Conservation (phyloP, 2,329 filamentous ascomycete species). For the Claviceps paspali region DNA sequence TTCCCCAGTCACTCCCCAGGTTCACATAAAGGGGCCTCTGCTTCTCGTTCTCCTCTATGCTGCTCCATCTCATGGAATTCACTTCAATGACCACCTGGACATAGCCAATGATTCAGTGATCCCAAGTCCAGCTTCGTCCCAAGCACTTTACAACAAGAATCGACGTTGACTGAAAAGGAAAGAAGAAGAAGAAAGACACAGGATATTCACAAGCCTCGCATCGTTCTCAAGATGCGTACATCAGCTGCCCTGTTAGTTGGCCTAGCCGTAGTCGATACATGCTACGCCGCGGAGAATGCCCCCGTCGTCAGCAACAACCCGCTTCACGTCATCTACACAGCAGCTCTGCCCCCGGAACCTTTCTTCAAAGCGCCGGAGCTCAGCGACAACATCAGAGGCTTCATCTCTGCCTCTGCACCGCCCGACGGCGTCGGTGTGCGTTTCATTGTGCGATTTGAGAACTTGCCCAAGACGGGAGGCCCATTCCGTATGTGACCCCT, state of each 20-base stretch:
- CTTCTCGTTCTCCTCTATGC: too few relatives aligned
- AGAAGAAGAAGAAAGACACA: background rate
- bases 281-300: conserved; percentile 26
- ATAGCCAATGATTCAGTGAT: too few relatives aligned
- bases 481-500: conserved; percentile 46
- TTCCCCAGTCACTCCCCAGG: too few relatives aligned
- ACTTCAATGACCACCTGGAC: too few relatives aligned
- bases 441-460: conserved; percentile 39
- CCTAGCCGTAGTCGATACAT: background rate
- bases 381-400: conserved; percentile 29
- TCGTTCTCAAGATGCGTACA: background rate
- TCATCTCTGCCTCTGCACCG: conserved; percentile 30
- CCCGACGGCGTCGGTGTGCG: conserved; percentile 38
- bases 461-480: conserved; percentile 40
- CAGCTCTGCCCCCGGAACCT: conserved; percentile 35
- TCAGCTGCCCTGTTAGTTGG: background rate
- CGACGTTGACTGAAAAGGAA: background rate
- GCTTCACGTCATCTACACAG: conserved; percentile 32
- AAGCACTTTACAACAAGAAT: too few relatives aligned
- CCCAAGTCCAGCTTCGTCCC: too few relatives aligned
- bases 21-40: too few relatives aligned
- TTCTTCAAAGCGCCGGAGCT: conserved; percentile 37
- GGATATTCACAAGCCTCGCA: background rate
- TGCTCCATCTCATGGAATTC: too few relatives aligned
- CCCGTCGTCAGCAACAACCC: conserved; percentile 40